A percentile compares a stretch with the other conserved stretches of the same genome.
Evolutionary conservation across 768 basidiomycete species (phyloP).

Genomic region (Sporobolomyces pararoseus): DNA sequence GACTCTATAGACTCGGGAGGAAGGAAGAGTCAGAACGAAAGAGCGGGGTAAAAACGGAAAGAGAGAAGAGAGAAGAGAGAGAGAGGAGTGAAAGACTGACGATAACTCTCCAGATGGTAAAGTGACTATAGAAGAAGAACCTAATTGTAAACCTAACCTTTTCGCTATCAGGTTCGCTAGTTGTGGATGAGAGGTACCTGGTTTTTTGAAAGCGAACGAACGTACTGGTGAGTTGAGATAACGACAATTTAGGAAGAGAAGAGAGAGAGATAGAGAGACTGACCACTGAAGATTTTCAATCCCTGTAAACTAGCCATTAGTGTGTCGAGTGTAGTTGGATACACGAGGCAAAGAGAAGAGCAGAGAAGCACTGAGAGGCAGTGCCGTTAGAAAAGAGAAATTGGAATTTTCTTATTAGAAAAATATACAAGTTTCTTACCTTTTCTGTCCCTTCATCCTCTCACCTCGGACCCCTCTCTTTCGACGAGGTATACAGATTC

Average conservation of each 20-base stretch:
- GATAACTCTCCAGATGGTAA: constrained; percentile 87
- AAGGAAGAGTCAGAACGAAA: not conserved
- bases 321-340: too few species aligned
- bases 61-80: too few species aligned
- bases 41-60: not conserved
- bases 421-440: too few species aligned
- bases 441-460: not conserved
- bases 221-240: too few species aligned
- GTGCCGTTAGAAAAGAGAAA: too few species aligned
- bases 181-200: constrained; percentile 64
- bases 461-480: too few species aligned
- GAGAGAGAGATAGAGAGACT: not conserved
- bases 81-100: too few species aligned
- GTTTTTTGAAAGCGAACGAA: too few species aligned
- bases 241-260: not conserved
- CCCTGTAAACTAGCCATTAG: constrained; percentile 23
- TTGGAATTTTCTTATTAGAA: too few species aligned
- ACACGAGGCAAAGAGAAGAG: not conserved
- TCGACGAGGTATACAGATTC: too few species aligned
- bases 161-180: constrained; percentile 76
- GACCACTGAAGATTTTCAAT: constrained; percentile 34
- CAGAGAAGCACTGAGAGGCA: not conserved
- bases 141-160: constrained; percentile 84
- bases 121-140: constrained; percentile 75
- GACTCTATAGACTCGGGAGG: constrained; percentile 18